phyloP scores from a whole-genome alignment of 2,329 filamentous ascomycete genomes.

The Capronia americana region DNA sequence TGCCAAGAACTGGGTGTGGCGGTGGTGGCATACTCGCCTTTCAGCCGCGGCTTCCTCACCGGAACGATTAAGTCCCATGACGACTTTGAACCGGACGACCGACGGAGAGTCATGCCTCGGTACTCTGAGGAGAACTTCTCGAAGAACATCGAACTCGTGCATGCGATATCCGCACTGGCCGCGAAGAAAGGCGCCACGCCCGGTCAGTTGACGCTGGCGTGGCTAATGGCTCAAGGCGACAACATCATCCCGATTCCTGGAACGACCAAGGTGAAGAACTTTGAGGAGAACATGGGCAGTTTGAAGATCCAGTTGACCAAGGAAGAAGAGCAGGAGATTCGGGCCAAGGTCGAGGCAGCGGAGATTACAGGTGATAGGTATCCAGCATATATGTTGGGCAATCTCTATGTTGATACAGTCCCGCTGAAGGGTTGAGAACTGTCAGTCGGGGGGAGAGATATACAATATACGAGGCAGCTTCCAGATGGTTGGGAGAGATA shows the following conservation, averaged over 20 bases:
- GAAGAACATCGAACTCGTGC: constrained; percentile 57
- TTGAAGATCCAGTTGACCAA: constrained; percentile 50
- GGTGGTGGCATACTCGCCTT: constrained; percentile 64
- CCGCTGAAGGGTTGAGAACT: constrained; percentile 7
- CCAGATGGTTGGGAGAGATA: too few relatives aligned
- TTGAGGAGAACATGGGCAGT: constrained; percentile 36
- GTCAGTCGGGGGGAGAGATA: too few relatives aligned
- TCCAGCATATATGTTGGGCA: not conserved
- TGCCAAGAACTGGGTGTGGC: constrained; percentile 66
- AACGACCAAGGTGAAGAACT: constrained; percentile 44
- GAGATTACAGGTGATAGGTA: constrained; percentile 18
- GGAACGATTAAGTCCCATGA: constrained; percentile 54
- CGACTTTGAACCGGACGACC: constrained; percentile 56
- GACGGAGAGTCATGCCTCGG: constrained; percentile 53
- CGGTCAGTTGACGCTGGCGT: constrained; percentile 58
- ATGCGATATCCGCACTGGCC: constrained; percentile 53
- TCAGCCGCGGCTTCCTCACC: constrained; percentile 63
- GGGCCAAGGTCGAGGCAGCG: constrained; percentile 50
- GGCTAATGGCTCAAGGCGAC: constrained; percentile 52
- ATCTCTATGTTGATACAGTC: constrained; percentile 19
- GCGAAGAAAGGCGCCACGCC: constrained; percentile 52
- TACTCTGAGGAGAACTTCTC: constrained; percentile 59
- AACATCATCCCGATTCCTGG: constrained; percentile 53
- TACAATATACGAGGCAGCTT: too few relatives aligned
- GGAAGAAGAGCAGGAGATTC: constrained; percentile 56